A percentile compares a stretch with the other conserved stretches of the same genome.
These are phyloP conservation scores for Beauveria pseudobassiana DNA, from an alignment of 2,329 filamentous ascomycete genomes.

Conservation along the genomic window DNA sequence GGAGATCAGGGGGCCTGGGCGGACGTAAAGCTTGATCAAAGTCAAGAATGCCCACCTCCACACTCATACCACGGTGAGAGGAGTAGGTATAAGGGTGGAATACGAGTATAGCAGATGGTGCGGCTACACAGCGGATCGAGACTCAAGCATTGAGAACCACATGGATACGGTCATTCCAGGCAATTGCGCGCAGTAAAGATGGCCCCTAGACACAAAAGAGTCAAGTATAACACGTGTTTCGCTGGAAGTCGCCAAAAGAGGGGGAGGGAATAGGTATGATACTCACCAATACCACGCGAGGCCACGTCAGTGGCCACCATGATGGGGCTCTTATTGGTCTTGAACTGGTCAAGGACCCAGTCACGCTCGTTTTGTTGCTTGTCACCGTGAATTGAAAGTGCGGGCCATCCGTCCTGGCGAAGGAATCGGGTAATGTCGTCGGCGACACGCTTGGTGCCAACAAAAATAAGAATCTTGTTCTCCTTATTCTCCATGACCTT, in stretches of 20 bases:
- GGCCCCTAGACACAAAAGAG: constrained; percentile 81
- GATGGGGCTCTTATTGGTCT: constrained; percentile 98
- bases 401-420: constrained; percentile 95
- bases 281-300: constrained; percentile 99
- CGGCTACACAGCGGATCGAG: constrained; percentile 74
- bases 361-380: constrained; percentile 99
- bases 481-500: constrained; percentile 94
- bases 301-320: constrained; percentile 99
- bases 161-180: constrained; percentile 79
- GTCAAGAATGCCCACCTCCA: constrained; percentile 74
- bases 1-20: constrained; percentile 48
- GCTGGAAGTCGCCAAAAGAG: constrained; percentile 48
- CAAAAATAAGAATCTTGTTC: constrained; percentile 96
- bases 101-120: constrained; percentile 57
- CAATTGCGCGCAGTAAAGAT: constrained; percentile 83
- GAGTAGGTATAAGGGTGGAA: constrained; percentile 65
- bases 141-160: constrained; percentile 73
- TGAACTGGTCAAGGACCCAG: constrained; percentile 99
- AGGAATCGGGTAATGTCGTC: constrained; percentile 97
- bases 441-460: constrained; percentile 86
- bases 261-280: constrained; percentile 45
- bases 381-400: constrained; percentile 96
- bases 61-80: constrained; percentile 59
- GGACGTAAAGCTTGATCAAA: constrained; percentile 58
- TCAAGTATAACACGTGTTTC: constrained; percentile 66